Base-by-base conservation (phyloP, 2,329 filamentous ascomycete species). In the Hypoxylon sp. region DNA sequence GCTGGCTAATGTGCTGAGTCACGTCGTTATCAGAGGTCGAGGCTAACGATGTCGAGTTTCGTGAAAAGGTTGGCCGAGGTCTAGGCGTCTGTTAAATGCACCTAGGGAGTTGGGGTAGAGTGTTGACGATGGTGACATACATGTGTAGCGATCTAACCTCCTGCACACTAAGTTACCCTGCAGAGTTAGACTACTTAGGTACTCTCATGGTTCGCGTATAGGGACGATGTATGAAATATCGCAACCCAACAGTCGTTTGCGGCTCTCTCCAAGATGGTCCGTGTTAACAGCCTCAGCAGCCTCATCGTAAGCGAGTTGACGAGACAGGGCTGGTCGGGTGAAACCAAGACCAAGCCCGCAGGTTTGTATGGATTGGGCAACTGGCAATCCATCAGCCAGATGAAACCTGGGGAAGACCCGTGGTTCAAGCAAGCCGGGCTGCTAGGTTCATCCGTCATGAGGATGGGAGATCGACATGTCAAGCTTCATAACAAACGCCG, bases 391-490 rank as follows among this genome's bases (percentile, higher is more conserved):
- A 41, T 26, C 29, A 23, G 21, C 20, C 43, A 15, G 47, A 47
- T 48, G 27, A 49, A 49, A 60, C 18, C 53, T 47, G 58, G 58
- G 52, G 48, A 46, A 57, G 23, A 11, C 26, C 27, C 13, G 31
- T 35, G 11, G 27, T 20, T 42, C 48, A 31, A 41, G 20, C 18
- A 53, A 27, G 17, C 6, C 26, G 11, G 17, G 20, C 7, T 53
- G 8, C 17, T 55, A 55, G 31, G 49, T 50, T 41, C 26, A 33
- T 26, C 40, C 37, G 49, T 31, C 38, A 54, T 55, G 41, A 23
- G 17, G 42, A 42, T 42, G 29, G 31, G 45, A 48, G 58, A 61
- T 61, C 58, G 58, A 48, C 58, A 27, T 43, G 33, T 51, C 20
- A 54, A 60, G 45, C 33, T 21, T 53, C n/a, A n/a, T 21, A 18